phyloP scores from a whole-genome alignment of 1,284 basidiomycete species.

The Golubevia pallescens region DNA sequence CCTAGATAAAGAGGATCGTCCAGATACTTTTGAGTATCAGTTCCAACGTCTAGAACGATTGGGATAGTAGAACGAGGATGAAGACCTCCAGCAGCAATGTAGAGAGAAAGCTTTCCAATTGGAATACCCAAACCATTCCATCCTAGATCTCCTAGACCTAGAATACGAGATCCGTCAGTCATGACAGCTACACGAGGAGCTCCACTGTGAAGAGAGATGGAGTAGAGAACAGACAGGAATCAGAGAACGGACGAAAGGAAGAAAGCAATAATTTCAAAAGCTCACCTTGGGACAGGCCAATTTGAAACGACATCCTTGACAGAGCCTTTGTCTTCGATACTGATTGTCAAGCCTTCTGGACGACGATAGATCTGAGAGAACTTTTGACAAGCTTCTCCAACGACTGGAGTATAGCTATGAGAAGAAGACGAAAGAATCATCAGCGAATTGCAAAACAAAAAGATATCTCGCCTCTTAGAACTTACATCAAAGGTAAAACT shows the following conservation, averaged over 20 bases:
- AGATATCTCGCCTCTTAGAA: neutral
- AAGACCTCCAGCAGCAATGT: conserved; percentile 78
- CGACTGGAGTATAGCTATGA: conserved; percentile 88
- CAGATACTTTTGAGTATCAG: conserved; percentile 81
- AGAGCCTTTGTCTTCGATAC: conserved; percentile 74
- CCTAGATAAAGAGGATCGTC: conserved; percentile 91
- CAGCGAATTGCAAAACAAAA: conserved; percentile 4
- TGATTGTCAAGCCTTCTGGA: conserved; percentile 70
- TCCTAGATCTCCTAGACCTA: conserved; percentile 86
- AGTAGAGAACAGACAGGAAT: too few species aligned
- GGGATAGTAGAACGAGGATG: conserved; percentile 83
- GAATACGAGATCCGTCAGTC: conserved; percentile 85
- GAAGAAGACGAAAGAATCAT: conserved; percentile 67
- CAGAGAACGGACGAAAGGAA: conserved; percentile 62
- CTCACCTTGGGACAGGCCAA: conserved; percentile 74
- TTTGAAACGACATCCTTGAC: conserved; percentile 75
- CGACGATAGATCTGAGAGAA: conserved; percentile 78
- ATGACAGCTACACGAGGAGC: conserved; percentile 63
- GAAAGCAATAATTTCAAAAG: too few species aligned
- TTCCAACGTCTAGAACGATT: conserved; percentile 73
- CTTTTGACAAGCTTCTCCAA: conserved; percentile 87
- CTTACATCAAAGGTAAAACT: neutral
- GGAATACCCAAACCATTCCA: conserved; percentile 79
- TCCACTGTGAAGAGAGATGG: conserved; percentile 12
- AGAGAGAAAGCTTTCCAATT: conserved; percentile 89